A percentile compares a stretch with the other conserved stretches of the same genome.
Conservation (phyloP, 768 basidiomycete species). For the Mycena epipterygia region DNA sequence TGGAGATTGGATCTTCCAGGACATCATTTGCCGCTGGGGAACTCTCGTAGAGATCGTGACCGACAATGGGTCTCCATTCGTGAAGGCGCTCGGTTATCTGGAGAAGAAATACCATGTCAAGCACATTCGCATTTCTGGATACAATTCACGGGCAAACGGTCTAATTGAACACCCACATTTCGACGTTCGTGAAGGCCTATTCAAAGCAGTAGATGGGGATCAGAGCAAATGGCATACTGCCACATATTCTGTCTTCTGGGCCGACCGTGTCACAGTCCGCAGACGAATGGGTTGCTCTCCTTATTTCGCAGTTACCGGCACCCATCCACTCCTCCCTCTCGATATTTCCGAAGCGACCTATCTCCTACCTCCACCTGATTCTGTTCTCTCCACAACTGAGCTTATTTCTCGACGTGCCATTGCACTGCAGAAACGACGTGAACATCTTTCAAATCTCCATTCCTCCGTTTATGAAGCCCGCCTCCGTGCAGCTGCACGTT, state of each 20-base stretch:
- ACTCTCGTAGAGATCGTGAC: conserved; percentile 32
- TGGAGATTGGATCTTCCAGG: conserved; percentile 35
- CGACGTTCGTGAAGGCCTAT: conserved; percentile 24
- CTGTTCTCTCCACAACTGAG: conserved; percentile 39
- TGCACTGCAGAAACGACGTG: conserved; percentile 38
- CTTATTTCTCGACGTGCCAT: conserved; percentile 39
- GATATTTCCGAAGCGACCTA: conserved; percentile 14
- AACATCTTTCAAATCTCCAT: conserved; percentile 27
- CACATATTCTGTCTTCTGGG: conserved; percentile 35
- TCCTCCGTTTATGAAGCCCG: conserved; percentile 17
- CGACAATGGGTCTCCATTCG: conserved; percentile 32
- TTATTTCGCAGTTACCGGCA: conserved; percentile 34
- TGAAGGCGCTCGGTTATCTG: conserved; percentile 24
- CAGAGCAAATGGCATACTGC: conserved; percentile 26
- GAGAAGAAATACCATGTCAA: conserved; percentile 15
- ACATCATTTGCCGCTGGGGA: conserved; percentile 37
- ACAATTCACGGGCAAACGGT: too few species aligned
- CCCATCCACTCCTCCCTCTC: conserved; percentile 38
- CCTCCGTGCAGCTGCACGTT: conserved; percentile 28
- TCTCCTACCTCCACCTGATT: too few species aligned
- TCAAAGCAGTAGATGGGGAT: conserved; percentile 32
- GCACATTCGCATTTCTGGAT: conserved; percentile 4
- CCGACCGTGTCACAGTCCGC: conserved; percentile 37
- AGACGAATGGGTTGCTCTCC: conserved; percentile 32
- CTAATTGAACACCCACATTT: conserved; percentile 16